Evolutionary conservation across 2,329 filamentous ascomycete species (phyloP).

Genomic region (Penicillium sp.): DNA sequence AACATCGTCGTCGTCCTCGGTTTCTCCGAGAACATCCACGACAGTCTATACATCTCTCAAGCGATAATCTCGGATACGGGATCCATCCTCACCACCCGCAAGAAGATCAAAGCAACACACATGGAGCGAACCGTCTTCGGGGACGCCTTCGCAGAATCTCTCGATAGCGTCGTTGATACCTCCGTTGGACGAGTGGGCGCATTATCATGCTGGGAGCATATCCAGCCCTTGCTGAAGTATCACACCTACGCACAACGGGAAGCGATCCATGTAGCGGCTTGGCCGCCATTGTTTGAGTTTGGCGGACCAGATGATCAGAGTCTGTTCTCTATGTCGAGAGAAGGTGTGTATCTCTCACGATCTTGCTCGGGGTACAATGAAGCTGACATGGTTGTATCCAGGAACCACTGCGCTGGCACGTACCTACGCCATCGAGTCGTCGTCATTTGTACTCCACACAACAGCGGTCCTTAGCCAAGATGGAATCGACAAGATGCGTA

Average conservation of each 20-base stretch:
- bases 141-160: conserved; percentile 35
- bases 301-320: neutral
- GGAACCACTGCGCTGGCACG: neutral
- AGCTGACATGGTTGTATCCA: too few relatives aligned
- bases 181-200: conserved; percentile 33
- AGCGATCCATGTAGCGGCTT: conserved; percentile 49
- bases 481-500: neutral
- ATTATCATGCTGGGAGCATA: conserved; percentile 52
- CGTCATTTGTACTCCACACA: neutral
- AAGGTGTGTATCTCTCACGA: too few relatives aligned
- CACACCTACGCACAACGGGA: conserved; percentile 45
- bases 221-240: conserved; percentile 50
- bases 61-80: conserved; percentile 45
- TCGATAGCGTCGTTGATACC: conserved; percentile 43
- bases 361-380: too few relatives aligned
- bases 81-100: conserved; percentile 42
- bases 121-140: conserved; percentile 52
- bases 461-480: neutral
- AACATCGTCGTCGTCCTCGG: neutral
- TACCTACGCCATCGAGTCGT: conserved; percentile 1
- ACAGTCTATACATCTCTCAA: conserved; percentile 35
- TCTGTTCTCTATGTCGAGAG: neutral
- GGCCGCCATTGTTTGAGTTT: conserved; percentile 36
- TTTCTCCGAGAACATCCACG: neutral
- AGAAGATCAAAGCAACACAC: conserved; percentile 56